phyloP scores from a whole-genome alignment of 257 asterid genomes.

The Solanum tacnaense region DNA sequence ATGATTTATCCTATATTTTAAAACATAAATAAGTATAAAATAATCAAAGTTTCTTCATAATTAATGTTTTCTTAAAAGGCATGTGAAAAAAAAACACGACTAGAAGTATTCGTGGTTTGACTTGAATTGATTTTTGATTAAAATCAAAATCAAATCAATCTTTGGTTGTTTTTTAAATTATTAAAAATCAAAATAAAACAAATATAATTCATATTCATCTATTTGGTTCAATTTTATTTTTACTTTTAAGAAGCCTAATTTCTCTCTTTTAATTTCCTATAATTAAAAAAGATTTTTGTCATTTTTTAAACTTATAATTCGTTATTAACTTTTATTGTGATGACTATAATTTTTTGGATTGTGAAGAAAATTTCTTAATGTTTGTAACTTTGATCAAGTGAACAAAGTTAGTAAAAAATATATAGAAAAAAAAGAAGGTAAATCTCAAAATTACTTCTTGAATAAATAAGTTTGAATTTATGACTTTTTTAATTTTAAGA shows the following conservation, averaged over 20 bases:
- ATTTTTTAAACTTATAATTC: not conserved
- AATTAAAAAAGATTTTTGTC: not conserved
- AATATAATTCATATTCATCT: not conserved
- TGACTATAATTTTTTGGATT: too few species aligned
- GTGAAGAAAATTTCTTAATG: not conserved
- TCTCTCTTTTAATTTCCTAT: not conserved
- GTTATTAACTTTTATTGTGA: not conserved
- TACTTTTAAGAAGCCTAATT: not conserved
- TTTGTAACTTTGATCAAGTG: not conserved
- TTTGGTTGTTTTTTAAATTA: too few species aligned
- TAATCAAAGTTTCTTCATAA: not conserved
- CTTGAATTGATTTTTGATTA: not conserved
- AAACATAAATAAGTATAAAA: not conserved
- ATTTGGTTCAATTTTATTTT: not conserved
- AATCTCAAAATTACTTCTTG: too few species aligned
- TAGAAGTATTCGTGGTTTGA: not conserved
- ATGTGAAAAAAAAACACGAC: too few species aligned
- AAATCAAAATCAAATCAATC: not conserved
- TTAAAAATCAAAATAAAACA: too few species aligned
- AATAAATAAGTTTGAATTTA: not conserved
- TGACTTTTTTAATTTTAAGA: not conserved
- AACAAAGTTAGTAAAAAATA: not conserved
- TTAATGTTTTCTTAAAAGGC: not conserved
- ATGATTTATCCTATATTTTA: not conserved
- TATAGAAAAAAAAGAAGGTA: too few species aligned